Conservation (phyloP, 495 filamentous ascomycete genomes). For the Aspergillus cristatus region DNA sequence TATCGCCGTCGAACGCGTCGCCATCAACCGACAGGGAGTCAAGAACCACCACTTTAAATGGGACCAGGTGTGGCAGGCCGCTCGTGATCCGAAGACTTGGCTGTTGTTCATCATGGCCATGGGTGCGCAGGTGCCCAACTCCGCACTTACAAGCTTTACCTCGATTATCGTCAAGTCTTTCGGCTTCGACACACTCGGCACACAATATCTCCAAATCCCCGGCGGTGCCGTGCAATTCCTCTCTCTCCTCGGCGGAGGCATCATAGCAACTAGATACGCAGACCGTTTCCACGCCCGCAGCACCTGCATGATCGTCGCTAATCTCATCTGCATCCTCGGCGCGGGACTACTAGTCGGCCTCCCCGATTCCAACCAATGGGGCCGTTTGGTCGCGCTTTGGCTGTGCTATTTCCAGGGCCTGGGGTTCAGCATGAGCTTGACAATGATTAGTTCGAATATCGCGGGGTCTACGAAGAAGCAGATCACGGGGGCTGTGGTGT, state of each 20-base stretch:
- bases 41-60: slow-evolving; percentile 41
- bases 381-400: slow-evolving; percentile 44
- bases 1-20: slow-evolving; percentile 37
- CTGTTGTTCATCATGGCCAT: slow-evolving; percentile 32
- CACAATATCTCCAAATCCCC: slow-evolving; percentile 45
- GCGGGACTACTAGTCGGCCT: slow-evolving; percentile 44
- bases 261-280: slow-evolving; percentile 32
- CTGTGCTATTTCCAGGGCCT: slow-evolving; percentile 44
- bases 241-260: slow-evolving; percentile 23
- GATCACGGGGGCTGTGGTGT: slow-evolving; percentile 14
- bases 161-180: slow-evolving; percentile 43
- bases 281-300: slow-evolving; percentile 21
- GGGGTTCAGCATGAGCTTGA: slow-evolving; percentile 41
- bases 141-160: slow-evolving; percentile 33
- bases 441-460: slow-evolving; percentile 35
- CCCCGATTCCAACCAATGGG: slow-evolving; percentile 42
- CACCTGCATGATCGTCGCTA: slow-evolving; percentile 28
- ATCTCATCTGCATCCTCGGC: slow-evolving; percentile 48
- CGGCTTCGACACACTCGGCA: slow-evolving; percentile 46
- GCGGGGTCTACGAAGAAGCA: slow-evolving; percentile 31
- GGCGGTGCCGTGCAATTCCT: slow-evolving; percentile 35
- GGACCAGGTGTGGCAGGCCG: slow-evolving; percentile 39
- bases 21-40: slow-evolving; percentile 34
- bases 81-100: slow-evolving; percentile 40
- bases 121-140: slow-evolving; percentile 27